Base-by-base conservation (phyloP, 129 eudicot genomes). In the Smallanthus sonchifolius region DNA sequence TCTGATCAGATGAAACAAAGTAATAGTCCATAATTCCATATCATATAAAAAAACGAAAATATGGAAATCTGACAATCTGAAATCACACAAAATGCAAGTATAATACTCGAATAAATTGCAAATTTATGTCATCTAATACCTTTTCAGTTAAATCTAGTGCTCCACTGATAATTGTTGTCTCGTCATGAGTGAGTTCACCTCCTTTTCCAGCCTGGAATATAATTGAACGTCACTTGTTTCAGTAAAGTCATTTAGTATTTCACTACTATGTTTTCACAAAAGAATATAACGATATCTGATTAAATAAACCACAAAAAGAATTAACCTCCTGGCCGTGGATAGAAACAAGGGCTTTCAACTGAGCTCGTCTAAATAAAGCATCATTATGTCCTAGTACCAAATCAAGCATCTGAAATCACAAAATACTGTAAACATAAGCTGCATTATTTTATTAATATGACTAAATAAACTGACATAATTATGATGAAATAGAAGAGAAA, bases 121-220 rank as follows among this genome's bases (percentile, higher is more conserved):
- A n/a, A 38, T 42, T 43, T 59, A 45, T 20, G 60, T 34, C 45
- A 69, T 56, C 56, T 40, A 13, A 52, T 86, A 93, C 98, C 98
- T 93, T 93, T 87, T 84, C 97, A 9, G 98, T 93, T 79, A 94
- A 84, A 85, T 94, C 99, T 35, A 94, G 83, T 67, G 99, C 99
- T 83, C 99, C 99, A 77, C 95, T 93, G 67, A 93, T 93, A 80
- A 93, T 90, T 66, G 98, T 93, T 19, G 98, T 90, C 81, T 93
- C 98, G 64, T 93, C 98, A 76, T 90, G 98, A 4, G 92, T 93
- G 60, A 93, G 97, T 79, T 93, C 98, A 82, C 98, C 98, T 56
- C 98, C 98, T 77, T 93, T 93, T 20, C 98, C 98, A 70, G 96
- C 98, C 98, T 93, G 66, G 16, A 75, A 79, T 45, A 9, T 17